Evolutionary conservation across 176 grass and related monocot genomes (phyloP).

Genomic region (Eremochloa ophiuroides): DNA sequence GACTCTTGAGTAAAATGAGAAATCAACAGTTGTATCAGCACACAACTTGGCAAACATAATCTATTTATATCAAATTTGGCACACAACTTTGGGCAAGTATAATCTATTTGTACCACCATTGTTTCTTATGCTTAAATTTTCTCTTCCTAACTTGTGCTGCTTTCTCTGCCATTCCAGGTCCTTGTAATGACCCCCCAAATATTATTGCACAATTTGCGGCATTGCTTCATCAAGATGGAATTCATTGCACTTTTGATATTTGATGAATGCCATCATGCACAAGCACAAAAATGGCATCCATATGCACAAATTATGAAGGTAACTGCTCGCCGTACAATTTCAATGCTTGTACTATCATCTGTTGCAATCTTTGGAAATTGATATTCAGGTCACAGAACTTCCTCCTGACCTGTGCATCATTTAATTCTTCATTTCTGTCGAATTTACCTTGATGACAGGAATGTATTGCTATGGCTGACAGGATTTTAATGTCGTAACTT

Average conservation of each 20-base stretch:
- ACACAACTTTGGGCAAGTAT: conserved; percentile 6
- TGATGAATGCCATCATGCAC: conserved; percentile 94
- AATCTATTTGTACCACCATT: not conserved
- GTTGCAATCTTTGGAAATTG: conserved; percentile 4
- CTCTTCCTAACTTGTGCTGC: conserved; percentile 24
- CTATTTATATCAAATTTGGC: not conserved
- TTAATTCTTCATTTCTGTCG: conserved; percentile 1
- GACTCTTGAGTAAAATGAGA: not conserved
- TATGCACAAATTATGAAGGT: conserved; percentile 99
- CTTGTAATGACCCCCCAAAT: conserved; percentile 95
- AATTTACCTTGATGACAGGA: not conserved
- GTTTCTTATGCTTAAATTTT: conserved; percentile 26
- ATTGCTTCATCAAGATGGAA: conserved; percentile 90
- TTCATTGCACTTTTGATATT: conserved; percentile 82
- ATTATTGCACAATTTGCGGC: conserved; percentile 71
- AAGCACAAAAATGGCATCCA: conserved; percentile 65
- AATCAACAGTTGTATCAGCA: not conserved
- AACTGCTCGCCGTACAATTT: conserved; percentile 13
- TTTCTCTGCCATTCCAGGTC: conserved; percentile 50
- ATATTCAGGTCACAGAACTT: not conserved
- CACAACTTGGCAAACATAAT: not conserved
- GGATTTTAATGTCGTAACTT: not conserved
- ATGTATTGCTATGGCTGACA: not conserved
- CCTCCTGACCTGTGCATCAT: not conserved
- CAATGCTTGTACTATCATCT: not conserved